A percentile compares a stretch with the other conserved stretches of the same genome.
These are phyloP conservation scores for Nelumbo lutea DNA, from an alignment of 164 flowering plant genomes.

Conservation along the genomic window DNA sequence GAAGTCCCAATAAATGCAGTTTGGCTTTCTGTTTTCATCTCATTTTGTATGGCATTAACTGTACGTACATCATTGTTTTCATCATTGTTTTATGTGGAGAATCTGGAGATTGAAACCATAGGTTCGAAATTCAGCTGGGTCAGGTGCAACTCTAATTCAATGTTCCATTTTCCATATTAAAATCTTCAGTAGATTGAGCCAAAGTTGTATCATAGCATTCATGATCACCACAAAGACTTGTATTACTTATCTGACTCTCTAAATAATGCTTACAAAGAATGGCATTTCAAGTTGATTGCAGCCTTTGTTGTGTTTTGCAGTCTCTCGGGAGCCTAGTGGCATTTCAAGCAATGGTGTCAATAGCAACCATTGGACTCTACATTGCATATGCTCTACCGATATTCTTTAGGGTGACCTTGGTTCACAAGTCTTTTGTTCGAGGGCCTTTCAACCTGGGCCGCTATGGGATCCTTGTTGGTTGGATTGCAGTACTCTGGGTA, in stretches of 20 bases:
- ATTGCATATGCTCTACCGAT: constrained; percentile 92
- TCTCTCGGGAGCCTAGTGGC: constrained; percentile 86
- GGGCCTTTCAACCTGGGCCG: constrained; percentile 92
- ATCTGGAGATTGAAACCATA: not conserved
- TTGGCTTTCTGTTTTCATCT: constrained; percentile 70
- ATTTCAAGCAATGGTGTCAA: constrained; percentile 71
- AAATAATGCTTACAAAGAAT: too few relatives aligned
- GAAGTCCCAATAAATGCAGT: constrained; percentile 94
- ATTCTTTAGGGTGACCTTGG: constrained; percentile 80
- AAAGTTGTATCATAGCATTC: too few relatives aligned
- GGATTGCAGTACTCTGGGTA: constrained; percentile 91
- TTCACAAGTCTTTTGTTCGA: constrained; percentile 60
- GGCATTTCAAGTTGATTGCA: not conserved
- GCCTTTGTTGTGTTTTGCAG: constrained; percentile 35
- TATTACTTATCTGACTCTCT: too few relatives aligned
- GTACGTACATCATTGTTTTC: constrained; percentile 30
- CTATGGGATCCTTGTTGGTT: constrained; percentile 69
- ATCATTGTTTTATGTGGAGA: too few relatives aligned
- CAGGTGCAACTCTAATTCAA: not conserved
- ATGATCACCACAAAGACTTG: too few relatives aligned
- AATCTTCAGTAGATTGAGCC: too few relatives aligned
- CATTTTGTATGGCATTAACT: constrained; percentile 94
- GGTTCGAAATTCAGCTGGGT: not conserved
- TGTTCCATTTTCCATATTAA: not conserved
- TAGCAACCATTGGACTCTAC: constrained; percentile 91